Evolutionary conservation across 139 green algal species (phyloP).

Genomic region (Coelastrella sp.): DNA sequence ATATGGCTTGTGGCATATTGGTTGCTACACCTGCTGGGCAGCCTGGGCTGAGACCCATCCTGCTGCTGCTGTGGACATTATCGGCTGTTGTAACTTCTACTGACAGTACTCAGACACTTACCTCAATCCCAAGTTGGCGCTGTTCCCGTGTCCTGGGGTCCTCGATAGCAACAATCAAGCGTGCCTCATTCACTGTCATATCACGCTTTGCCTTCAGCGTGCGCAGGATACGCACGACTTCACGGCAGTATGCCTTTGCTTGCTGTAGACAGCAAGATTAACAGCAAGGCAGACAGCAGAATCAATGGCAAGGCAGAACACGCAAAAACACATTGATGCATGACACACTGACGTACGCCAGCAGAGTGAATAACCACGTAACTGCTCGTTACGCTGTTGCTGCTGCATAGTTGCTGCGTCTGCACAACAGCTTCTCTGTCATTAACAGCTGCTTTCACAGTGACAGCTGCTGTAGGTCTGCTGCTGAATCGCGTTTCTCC

Average conservation of each 20-base stretch:
- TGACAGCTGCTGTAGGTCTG: neutral
- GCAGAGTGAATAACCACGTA: no score
- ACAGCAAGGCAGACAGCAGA: neutral
- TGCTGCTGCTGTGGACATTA: neutral
- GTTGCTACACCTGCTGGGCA: no score
- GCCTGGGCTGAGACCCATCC: no score
- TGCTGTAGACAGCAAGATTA: constrained; percentile 51
- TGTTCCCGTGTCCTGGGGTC: constrained; percentile 71
- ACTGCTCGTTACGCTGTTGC: no score
- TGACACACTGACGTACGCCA: neutral
- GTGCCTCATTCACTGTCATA: constrained; percentile 87
- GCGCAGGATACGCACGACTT: constrained; percentile 78
- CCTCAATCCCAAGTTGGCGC: constrained; percentile 55
- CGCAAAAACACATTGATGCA: neutral
- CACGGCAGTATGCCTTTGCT: constrained; percentile 78
- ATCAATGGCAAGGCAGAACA: neutral
- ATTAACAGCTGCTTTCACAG: neutral
- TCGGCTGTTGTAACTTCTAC: neutral
- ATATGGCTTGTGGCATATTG: no score
- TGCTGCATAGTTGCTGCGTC: no score
- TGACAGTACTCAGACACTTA: neutral
- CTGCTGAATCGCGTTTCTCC: neutral
- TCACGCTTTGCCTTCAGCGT: constrained; percentile 82
- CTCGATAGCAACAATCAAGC: constrained; percentile 88
- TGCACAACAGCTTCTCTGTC: no score